Evolutionary conservation across 805 yeast genomes (phyloP), one percentile per base, ranked within the genome.

Genomic region (Kregervanrija pseudodelftensis): DNA sequence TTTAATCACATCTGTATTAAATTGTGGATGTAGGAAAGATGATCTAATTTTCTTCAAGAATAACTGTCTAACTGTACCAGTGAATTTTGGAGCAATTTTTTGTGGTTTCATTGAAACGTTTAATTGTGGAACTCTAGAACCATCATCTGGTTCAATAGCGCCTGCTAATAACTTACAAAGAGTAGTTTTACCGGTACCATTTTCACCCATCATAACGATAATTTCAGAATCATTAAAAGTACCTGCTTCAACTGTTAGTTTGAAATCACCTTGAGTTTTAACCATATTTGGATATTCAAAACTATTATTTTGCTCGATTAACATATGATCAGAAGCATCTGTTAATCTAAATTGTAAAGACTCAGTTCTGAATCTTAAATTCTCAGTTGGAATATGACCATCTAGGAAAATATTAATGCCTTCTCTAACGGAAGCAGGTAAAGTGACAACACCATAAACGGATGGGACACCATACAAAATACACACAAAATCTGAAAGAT

Each of bases 161-260:
- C 98, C 99, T 16, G 99, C 98, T 59, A 93, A 74, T 59, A 93
- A 72, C 66, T 85, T 86, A 78, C 97, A 91, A 73, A 93, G 82
- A 12, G 99, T 93, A 36, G 99, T 93, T 73, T 93, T 93, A 74
- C 99, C 99, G 14, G 99, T 93, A 73, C 99, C 99, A 67, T 93
- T 93, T 72, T 93, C 99, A 65, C 99, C 99, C 95, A 93, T 91
- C 96, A 93, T 87, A 46, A 93, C 99, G 59, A 93, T 76, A 58
- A 93, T 93, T 73, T 93, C 99, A 37, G 96, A 86, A 66, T 93
- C 95, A 45, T 95, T 82, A 70, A 91, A 93, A 47, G 84, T 90
- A 70, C 99, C 99, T 38, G 77, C 61, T 60, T 86, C 84, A 49
- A 93, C 83, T 47, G 68, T 72, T 64, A 93, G 75, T 61, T 79